Conservation (phyloP, 1,139 yeast genomes). For the Pneumocystis canis region DNA sequence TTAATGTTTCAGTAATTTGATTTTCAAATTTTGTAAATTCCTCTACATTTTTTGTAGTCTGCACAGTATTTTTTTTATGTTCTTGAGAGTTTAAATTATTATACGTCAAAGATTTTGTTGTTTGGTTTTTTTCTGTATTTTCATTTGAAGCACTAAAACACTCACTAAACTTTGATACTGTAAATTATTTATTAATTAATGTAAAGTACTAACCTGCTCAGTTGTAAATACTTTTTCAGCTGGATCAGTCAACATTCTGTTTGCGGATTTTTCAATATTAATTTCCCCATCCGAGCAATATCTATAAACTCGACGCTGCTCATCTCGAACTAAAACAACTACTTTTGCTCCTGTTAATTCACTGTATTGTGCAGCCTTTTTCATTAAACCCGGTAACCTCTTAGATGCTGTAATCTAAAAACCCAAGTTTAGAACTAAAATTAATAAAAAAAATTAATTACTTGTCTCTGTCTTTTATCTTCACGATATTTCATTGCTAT, state of each 20-base stretch:
- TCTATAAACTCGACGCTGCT: background rate
- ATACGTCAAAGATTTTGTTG: background rate
- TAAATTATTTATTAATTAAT: background rate
- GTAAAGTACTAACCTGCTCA: background rate
- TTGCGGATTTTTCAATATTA: background rate
- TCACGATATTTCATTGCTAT: background rate
- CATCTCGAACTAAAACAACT: background rate
- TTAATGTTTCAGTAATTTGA: background rate
- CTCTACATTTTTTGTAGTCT: background rate
- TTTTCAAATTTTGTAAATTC: background rate
- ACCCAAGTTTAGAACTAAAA: background rate
- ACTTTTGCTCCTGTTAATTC: background rate
- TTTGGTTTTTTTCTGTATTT: background rate
- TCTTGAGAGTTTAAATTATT: background rate
- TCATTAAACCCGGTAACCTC: background rate
- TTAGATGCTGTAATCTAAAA: background rate
- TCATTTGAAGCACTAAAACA: background rate
- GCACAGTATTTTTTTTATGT: background rate
- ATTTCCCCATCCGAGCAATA: background rate
- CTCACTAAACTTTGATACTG: background rate
- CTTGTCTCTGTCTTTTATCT: background rate
- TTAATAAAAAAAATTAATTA: background rate
- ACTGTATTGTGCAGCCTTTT: background rate
- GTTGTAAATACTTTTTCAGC: background rate
- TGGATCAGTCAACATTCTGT: background rate